Base-by-base conservation (phyloP, 345 rosid genomes). In the Arabis alpina region DNA sequence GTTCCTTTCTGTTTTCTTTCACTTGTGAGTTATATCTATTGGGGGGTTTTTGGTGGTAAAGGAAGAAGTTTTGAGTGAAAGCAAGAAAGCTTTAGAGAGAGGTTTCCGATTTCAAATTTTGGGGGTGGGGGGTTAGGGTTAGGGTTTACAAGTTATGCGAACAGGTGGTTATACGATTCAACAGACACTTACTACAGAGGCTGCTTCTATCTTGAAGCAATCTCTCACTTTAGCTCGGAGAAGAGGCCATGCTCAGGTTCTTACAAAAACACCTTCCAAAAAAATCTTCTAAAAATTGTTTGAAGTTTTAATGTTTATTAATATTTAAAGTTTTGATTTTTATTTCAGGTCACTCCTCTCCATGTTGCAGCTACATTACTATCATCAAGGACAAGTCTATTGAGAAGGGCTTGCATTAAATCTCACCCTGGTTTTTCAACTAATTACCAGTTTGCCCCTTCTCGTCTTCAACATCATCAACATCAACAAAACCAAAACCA, bases 181-280 rank as follows among this genome's bases (percentile, higher is more conserved):
- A 85, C 96, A 92, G 93, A 92, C 96, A 84, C 96, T 92, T 76
- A 85, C 96, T 45, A 64, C 90, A 36, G 98, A 92, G 95, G 95
- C 95, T 87, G 98, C 98, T 87, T 86, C 96, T 71, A 89, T 88
- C 4, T 76, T 92, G 91, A 90, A 88, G 96, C 95, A 90, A 71
- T 92, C 98, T 81, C 96, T 92, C 9, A 77, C 77, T 83, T 81
- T 90, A 68, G 98, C 96, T 41, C 72, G 98, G 81, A 66, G 96
- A 87, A 79, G 98, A 71, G 95, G 96, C 89, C 98, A 92, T 87
- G 96, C 95, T 75, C 98, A 92, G 91, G 78, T 74, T 67, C 6
- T 28, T 3, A 0, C 16, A n/a, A 16, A 8, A 2, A 15, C 4
- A 3, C 14, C 27, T 56, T 42, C 32, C 30, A 2, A 1, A 14